Percentiles rank a stretch among this genome's conserved stretches.
Conservation (phyloP, 2,329 filamentous ascomycete species). For the Colletotrichum limetticola region DNA sequence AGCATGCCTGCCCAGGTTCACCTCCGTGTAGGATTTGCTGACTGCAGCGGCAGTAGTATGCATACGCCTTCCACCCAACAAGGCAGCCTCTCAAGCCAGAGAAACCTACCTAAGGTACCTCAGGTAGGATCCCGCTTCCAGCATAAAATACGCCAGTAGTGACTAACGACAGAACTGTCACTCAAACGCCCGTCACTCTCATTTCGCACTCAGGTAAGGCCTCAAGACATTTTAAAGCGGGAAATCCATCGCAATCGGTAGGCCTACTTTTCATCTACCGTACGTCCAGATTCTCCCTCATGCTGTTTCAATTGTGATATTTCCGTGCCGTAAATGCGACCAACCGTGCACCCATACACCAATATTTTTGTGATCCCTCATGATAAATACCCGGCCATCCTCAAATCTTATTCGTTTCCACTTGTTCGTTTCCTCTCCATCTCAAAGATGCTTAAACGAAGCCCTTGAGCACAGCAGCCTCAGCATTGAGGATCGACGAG, state of each 20-base stretch:
- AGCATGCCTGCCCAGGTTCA: neutral
- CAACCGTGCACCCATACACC: constrained; percentile 5
- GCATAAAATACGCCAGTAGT: neutral
- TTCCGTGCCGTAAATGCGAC: constrained; percentile 6
- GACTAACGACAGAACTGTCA: neutral
- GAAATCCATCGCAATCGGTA: neutral
- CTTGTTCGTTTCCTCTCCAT: neutral
- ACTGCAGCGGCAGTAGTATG: neutral
- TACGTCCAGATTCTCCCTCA: neutral
- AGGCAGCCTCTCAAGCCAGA: neutral
- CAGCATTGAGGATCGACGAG: constrained; percentile 93
- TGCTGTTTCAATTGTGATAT: constrained; percentile 18
- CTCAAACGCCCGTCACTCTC: neutral
- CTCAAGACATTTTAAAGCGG: too few species aligned
- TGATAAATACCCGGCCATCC: too few species aligned
- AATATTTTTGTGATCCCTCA: neutral
- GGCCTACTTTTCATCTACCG: neutral
- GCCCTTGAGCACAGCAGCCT: constrained; percentile 91
- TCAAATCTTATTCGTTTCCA: neutral
- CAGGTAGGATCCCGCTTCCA: neutral
- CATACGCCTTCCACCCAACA: neutral
- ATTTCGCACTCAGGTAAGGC: too few species aligned
- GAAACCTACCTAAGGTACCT: too few species aligned
- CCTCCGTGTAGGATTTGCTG: neutral
- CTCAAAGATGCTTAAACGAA: constrained; percentile 65